Evolutionary conservation across 352 stramenopile genomes (phyloP), one percentile per base, ranked within the genome.

Genomic region (Globisporangium yorkense): DNA sequence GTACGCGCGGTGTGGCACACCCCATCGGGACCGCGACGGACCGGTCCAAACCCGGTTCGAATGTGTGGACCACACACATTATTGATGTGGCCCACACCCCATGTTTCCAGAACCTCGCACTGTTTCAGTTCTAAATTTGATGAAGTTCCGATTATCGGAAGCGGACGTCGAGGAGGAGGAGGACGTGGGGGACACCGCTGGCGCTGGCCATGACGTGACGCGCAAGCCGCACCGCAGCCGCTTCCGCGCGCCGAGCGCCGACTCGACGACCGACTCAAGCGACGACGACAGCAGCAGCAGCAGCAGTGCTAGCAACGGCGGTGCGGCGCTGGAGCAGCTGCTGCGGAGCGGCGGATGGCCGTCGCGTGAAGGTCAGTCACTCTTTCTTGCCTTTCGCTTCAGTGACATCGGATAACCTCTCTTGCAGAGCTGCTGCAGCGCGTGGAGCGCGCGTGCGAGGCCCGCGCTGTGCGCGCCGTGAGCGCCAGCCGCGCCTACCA

Each of bases 391-490:
- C 8, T 33, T 35, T 33, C 13, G 20, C 8, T 55, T 29, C 6
- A 49, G 44, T 29, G 20, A 13, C 44, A 18, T 13, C 3, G 15
- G 44, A 15, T 29, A 29, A 27, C 20, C 44, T 2, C 21, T 20
- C 31, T 20, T 15, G 12, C 45, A 81, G 80, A 91, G 45, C 67
- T 91, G 46, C 59, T 89, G 55, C 68, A 74, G 29, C 67, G 82
- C 16, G 75, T 91, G 46, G 78, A 91, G 58, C 70, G 66, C 37
- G 67, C 71, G 45, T 91, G 81, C 31, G 81, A 91, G 54, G 67
- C 70, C 48, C 82, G 80, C 51, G 81, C 81, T 24, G 69, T 76
- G 57, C 57, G 71, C 33, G 70, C 73, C 1, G 77, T 91, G 27
- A 80, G 65, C 13, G 63, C 65, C n/a, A 88, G 77, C 39, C 57